Percentiles rank a stretch among this genome's conserved stretches.
Evolutionary conservation across 805 yeast genomes (phyloP).

Genomic region (Lachancea kluyveri): DNA sequence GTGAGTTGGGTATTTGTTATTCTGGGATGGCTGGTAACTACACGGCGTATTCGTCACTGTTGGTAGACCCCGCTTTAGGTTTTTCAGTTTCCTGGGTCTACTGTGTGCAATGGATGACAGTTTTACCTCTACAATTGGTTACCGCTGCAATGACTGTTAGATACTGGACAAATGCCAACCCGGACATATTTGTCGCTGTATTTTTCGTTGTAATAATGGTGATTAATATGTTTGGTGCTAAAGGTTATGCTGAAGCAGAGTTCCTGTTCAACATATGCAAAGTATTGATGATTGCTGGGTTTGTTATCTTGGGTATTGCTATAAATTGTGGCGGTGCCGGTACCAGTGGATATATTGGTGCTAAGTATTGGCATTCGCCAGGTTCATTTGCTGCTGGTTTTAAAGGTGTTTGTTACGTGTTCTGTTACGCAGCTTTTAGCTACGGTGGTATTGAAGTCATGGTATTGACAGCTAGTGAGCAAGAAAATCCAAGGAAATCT

Average conservation of each 20-base stretch:
- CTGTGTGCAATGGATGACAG: constrained; percentile 55
- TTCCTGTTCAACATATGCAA: constrained; percentile 49
- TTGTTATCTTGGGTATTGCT: constrained; percentile 48
- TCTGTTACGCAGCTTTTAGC: constrained; percentile 56
- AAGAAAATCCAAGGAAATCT: constrained; percentile 49
- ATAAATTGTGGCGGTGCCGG: constrained; percentile 55
- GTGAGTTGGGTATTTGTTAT: constrained; percentile 57
- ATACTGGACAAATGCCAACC: constrained; percentile 42
- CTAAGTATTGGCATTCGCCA: constrained; percentile 50
- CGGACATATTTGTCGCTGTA: constrained; percentile 52
- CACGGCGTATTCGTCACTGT: constrained; percentile 34
- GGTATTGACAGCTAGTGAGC: constrained; percentile 63
- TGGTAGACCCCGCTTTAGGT: constrained; percentile 62
- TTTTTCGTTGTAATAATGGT: constrained; percentile 45
- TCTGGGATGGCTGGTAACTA: constrained; percentile 37
- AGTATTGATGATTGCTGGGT: constrained; percentile 52
- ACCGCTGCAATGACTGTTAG: constrained; percentile 50
- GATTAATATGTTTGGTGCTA: constrained; percentile 50
- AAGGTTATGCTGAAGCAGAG: constrained; percentile 67
- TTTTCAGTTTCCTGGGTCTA: constrained; percentile 72
- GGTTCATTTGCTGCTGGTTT: constrained; percentile 41
- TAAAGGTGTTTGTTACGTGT: constrained; percentile 59
- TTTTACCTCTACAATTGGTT: constrained; percentile 58
- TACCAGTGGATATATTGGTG: constrained; percentile 50
- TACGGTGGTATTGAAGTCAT: constrained; percentile 62